A percentile compares a stretch with the other conserved stretches of the same genome.
phyloP scores from a whole-genome alignment of 805 yeast genomes.

The Debaryomyces castellii region DNA sequence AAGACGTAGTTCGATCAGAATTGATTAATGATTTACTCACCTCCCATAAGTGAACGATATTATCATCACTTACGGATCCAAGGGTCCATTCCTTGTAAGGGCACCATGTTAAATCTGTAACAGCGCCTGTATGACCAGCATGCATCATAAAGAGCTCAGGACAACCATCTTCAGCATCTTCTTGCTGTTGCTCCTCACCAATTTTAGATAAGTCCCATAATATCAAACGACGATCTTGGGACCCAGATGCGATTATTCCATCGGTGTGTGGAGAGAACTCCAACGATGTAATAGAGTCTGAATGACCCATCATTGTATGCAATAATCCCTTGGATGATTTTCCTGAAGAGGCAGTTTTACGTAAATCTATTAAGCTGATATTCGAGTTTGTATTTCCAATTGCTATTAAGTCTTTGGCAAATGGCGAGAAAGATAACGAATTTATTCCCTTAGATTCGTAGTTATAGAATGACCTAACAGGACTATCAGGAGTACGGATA shows the following conservation, averaged over 20 bases:
- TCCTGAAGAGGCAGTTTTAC: conserved; percentile 34
- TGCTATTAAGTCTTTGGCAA: conserved; percentile 59
- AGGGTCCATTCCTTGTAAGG: conserved; percentile 74
- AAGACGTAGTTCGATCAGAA: conserved; percentile 12
- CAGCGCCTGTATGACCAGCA: conserved; percentile 83
- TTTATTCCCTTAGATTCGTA: conserved; percentile 48
- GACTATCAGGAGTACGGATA: conserved; percentile 34
- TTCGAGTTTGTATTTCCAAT: conserved; percentile 70
- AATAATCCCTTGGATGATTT: conserved; percentile 33
- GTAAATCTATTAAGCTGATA: conserved; percentile 62
- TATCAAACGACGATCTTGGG: conserved; percentile 74
- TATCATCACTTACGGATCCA: conserved; percentile 63
- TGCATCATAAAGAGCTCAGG: conserved; percentile 90
- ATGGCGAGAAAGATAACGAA: conserved; percentile 63
- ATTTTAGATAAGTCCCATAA: conserved; percentile 79
- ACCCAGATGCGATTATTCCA: conserved; percentile 74
- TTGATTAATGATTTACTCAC: conserved; percentile 33
- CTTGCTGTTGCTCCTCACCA: conserved; percentile 83
- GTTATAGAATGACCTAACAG: conserved; percentile 24
- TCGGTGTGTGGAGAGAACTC: conserved; percentile 80
- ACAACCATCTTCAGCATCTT: conserved; percentile 88
- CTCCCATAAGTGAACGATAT: conserved; percentile 61
- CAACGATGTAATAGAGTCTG: conserved; percentile 64
- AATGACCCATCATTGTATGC: conserved; percentile 81
- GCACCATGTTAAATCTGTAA: conserved; percentile 71